These are phyloP conservation scores for Bipolaris gigantea DNA, from an alignment of 2,329 filamentous ascomycete species.

Conservation along the genomic window DNA sequence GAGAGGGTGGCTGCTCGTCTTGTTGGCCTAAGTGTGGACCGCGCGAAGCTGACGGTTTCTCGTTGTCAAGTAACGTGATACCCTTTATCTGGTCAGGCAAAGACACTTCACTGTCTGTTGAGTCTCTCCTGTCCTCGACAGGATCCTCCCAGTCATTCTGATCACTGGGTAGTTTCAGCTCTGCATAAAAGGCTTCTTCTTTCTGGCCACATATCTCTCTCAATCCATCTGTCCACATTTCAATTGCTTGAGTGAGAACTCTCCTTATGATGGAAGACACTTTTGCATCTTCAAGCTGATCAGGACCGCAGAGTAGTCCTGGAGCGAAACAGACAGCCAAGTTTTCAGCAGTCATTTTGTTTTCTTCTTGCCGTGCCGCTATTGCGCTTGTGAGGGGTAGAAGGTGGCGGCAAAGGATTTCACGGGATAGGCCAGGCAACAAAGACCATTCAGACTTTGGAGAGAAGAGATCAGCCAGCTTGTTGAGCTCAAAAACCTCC, in stretches of 20 bases:
- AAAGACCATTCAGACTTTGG: conserved; percentile 52
- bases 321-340: conserved; percentile 59
- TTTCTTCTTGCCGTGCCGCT: conserved; percentile 50
- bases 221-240: conserved; percentile 50
- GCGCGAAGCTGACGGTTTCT: conserved; percentile 26
- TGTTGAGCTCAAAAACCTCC: conserved; percentile 46
- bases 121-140: conserved; percentile 36
- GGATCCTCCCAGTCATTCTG: conserved; percentile 54
- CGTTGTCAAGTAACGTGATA: conserved; percentile 50
- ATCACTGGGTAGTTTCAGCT: conserved; percentile 47
- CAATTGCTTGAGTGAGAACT: conserved; percentile 53
- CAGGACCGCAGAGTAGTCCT: conserved; percentile 54
- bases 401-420: conserved; percentile 55
- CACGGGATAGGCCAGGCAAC: conserved; percentile 50
- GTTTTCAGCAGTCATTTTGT: conserved; percentile 60
- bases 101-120: conserved; percentile 27
- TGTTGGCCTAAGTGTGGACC: conserved; percentile 17
- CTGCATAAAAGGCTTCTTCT: conserved; percentile 41
- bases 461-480: conserved; percentile 51
- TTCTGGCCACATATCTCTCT: conserved; percentile 48
- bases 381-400: conserved; percentile 56
- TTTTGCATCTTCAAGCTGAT: conserved; percentile 59
- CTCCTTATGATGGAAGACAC: conserved; percentile 56
- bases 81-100: conserved; percentile 46
- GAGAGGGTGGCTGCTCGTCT: conserved; percentile 34